Conservation (phyloP, 2,329 filamentous ascomycete species). For the Colletotrichum abscissum region DNA sequence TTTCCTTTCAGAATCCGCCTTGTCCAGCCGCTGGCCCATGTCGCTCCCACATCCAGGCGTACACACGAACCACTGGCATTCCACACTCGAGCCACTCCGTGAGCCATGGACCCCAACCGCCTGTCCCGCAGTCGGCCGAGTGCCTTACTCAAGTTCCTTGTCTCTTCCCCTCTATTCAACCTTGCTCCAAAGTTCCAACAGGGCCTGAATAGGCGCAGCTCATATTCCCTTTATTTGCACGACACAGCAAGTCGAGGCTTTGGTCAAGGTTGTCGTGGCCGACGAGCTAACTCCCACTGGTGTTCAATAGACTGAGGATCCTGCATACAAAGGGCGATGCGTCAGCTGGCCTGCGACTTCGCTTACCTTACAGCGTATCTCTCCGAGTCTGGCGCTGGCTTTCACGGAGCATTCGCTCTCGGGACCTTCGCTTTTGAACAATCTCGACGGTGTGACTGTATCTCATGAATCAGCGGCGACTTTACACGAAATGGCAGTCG, state of each 20-base stretch:
- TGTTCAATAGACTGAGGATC: not conserved
- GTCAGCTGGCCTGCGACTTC: not conserved
- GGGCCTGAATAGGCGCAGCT: not conserved
- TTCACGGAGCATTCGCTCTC: not conserved
- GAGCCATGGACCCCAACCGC: not conserved
- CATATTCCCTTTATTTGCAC: conserved; percentile 7
- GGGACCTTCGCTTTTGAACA: not conserved
- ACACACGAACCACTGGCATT: conserved; percentile 22
- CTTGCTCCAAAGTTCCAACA: not conserved
- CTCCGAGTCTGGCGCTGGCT: not conserved
- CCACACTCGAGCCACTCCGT: conserved; percentile 22
- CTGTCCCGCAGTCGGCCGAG: conserved; percentile 4
- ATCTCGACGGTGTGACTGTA: conserved; percentile 2
- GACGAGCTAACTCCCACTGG: not conserved
- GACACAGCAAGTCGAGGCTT: conserved; percentile 9
- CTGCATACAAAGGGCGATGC: conserved; percentile 18
- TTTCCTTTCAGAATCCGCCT: conserved; percentile 24
- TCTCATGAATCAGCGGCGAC: not conserved
- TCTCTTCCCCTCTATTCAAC: not conserved
- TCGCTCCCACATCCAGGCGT: conserved; percentile 7
- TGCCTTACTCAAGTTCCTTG: conserved; percentile 20
- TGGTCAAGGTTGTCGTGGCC: not conserved
- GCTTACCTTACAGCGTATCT: not conserved
- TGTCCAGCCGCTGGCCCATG: conserved; percentile 30
- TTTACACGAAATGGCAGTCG: not conserved